Evolutionary conservation across 1,139 yeast genomes (phyloP).

Genomic region (Suhomyces panamericanus): DNA sequence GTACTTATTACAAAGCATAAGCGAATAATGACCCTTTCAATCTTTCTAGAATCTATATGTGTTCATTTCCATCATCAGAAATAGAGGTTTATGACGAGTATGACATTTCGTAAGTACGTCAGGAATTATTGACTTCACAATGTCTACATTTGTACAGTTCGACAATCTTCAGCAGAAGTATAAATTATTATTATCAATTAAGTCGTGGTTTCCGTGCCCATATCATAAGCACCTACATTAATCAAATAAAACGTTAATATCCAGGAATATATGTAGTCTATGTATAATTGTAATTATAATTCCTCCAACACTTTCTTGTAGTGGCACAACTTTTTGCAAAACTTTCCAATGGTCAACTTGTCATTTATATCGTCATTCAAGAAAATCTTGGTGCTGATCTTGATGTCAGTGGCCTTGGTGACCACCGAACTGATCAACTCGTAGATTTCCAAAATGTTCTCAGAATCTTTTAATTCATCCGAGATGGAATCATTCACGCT

Average conservation of each 20-base stretch:
- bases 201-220: neutral
- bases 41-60: neutral
- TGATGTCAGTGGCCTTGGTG: conserved; percentile 39
- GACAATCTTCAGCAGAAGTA: too few species aligned
- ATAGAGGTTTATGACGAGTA: too few species aligned
- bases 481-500: conserved; percentile 31
- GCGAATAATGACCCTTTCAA: neutral
- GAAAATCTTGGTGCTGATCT: conserved; percentile 41
- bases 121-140: too few species aligned
- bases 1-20: conserved; percentile 20
- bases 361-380: conserved; percentile 32
- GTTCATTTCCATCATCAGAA: too few species aligned
- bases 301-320: conserved; percentile 47
- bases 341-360: conserved; percentile 32
- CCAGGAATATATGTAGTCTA: conserved; percentile 2
- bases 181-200: neutral
- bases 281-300: conserved; percentile 21
- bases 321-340: conserved; percentile 44
- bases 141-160: neutral
- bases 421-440: conserved; percentile 36
- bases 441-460: conserved; percentile 35
- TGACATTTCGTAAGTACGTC: too few species aligned
- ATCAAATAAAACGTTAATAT: neutral
- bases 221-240: neutral
- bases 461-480: conserved; percentile 26